Evolutionary conservation across 768 basidiomycete species (phyloP).

Genomic region (Goffeauzyma gilvescens): DNA sequence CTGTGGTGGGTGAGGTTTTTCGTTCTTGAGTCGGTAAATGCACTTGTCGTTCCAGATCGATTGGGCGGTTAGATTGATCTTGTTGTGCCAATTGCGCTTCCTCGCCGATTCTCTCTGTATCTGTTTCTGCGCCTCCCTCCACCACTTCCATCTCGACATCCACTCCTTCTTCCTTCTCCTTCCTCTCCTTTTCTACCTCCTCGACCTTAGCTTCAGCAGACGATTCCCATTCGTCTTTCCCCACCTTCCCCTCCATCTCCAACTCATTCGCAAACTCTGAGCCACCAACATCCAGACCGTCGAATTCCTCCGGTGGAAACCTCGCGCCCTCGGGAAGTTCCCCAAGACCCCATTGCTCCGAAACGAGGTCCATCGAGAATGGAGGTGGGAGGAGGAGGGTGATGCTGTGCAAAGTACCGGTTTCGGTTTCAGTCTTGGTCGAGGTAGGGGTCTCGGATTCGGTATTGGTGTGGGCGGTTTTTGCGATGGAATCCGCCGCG

Average conservation of each 20-base stretch:
- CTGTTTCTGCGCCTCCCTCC: neutral
- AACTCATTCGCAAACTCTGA: slow-evolving; percentile 14
- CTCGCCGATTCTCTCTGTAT: no score
- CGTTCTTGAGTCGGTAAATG: no score
- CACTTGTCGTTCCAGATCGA: no score
- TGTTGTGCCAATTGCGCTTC: no score
- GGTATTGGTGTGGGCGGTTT: no score
- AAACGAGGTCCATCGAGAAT: slow-evolving; percentile 22
- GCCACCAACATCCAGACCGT: slow-evolving; percentile 9
- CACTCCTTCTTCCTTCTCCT: slow-evolving; percentile 12
- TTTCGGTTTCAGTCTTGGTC: neutral
- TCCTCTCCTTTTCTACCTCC: slow-evolving; percentile 16
- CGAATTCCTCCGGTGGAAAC: slow-evolving; percentile 47
- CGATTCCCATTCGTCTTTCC: slow-evolving; percentile 1
- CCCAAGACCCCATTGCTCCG: slow-evolving; percentile 50
- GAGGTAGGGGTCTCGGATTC: neutral
- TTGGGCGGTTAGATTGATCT: no score
- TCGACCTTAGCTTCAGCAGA: slow-evolving; percentile 12
- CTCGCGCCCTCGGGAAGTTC: slow-evolving; percentile 44
- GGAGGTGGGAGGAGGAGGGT: neutral
- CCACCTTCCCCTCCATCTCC: slow-evolving; percentile 8
- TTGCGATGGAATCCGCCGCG: no score
- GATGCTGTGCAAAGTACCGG: neutral
- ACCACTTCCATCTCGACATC: no score
- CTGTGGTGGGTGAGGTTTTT: no score